These are phyloP conservation scores for Eutypa lata DNA, from an alignment of 2,329 filamentous ascomycete genomes.

Conservation along the genomic window DNA sequence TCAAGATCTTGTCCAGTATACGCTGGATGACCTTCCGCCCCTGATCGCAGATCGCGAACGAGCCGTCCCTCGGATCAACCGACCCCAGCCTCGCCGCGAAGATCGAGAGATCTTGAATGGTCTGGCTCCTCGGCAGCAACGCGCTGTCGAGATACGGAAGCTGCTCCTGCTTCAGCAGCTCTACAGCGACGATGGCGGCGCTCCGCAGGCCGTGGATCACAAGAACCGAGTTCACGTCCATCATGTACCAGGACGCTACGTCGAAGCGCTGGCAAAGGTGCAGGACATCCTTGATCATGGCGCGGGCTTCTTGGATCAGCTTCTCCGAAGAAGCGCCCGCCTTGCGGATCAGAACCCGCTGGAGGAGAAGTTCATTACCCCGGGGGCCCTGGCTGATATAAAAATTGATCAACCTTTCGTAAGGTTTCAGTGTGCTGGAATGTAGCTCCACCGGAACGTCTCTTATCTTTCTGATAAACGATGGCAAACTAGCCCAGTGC, in stretches of 20 bases:
- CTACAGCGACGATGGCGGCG: conserved; percentile 32
- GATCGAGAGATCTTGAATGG: conserved; percentile 33
- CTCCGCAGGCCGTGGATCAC: conserved; percentile 30
- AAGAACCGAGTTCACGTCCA: conserved; percentile 26
- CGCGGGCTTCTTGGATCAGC: conserved; percentile 26
- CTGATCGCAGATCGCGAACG: conserved; percentile 29
- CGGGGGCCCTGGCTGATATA: conserved; percentile 20
- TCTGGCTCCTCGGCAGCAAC: conserved; percentile 31
- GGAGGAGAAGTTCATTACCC: conserved; percentile 29
- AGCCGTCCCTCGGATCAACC: conserved; percentile 28
- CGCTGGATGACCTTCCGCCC: conserved; percentile 32
- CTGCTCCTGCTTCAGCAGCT: conserved; percentile 33
- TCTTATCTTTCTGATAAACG: conserved; percentile 19
- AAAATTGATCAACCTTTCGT: conserved; percentile 22
- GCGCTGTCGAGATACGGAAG: conserved; percentile 30
- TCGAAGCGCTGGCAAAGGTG: conserved; percentile 28
- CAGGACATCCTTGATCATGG: conserved; percentile 30
- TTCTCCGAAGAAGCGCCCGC: conserved; percentile 29
- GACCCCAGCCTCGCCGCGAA: conserved; percentile 31
- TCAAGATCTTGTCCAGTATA: conserved; percentile 33
- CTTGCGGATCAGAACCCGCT: conserved; percentile 31
- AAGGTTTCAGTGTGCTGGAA: conserved; percentile 12
- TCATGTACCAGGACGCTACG: conserved; percentile 24
- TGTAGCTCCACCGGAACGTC: conserved; percentile 16
- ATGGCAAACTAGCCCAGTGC: conserved; percentile 24